Evolutionary conservation across 2,329 filamentous ascomycete species (phyloP).

Genomic region (Dendryphion nanum): DNA sequence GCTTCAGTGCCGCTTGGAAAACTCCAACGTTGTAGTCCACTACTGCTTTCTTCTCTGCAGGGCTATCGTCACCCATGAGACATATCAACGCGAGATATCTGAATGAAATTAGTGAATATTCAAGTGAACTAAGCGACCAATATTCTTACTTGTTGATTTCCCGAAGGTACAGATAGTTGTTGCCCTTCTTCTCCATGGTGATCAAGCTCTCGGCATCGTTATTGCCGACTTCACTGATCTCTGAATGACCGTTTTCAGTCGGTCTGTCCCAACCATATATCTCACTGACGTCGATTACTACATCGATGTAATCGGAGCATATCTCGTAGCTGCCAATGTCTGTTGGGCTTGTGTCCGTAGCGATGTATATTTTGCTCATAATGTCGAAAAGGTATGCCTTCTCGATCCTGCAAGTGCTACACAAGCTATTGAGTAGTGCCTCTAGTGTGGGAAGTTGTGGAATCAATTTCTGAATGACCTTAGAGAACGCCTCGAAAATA

Average conservation of each 20-base stretch:
- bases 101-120: conserved; percentile 1
- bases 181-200: conserved; percentile 57
- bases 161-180: conserved; percentile 62
- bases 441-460: conserved; percentile 91
- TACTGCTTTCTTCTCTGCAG: conserved; percentile 77
- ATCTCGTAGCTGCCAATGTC: conserved; percentile 98
- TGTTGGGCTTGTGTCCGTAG: conserved; percentile 87
- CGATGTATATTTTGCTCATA: conserved; percentile 97
- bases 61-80: conserved; percentile 79
- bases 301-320: conserved; percentile 97
- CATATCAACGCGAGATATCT: conserved; percentile 79
- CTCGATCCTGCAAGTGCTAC: conserved; percentile 90
- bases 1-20: conserved; percentile 72
- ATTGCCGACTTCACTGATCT: conserved; percentile 39
- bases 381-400: conserved; percentile 99
- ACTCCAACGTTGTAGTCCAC: conserved; percentile 87
- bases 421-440: conserved; percentile 89
- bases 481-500: conserved; percentile 97
- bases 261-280: conserved; percentile 76
- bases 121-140: too few species aligned
- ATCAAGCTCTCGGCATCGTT: conserved; percentile 63
- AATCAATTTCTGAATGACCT: conserved; percentile 96
- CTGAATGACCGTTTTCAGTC: conserved; percentile 24
- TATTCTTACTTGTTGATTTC: conserved; percentile 67
- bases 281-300: conserved; percentile 95